Evolutionary conservation across 371 early-diverging fungal genomes (phyloP), one percentile per base, ranked within the genome.

Genomic region (Conidiobolus incongruus): DNA sequence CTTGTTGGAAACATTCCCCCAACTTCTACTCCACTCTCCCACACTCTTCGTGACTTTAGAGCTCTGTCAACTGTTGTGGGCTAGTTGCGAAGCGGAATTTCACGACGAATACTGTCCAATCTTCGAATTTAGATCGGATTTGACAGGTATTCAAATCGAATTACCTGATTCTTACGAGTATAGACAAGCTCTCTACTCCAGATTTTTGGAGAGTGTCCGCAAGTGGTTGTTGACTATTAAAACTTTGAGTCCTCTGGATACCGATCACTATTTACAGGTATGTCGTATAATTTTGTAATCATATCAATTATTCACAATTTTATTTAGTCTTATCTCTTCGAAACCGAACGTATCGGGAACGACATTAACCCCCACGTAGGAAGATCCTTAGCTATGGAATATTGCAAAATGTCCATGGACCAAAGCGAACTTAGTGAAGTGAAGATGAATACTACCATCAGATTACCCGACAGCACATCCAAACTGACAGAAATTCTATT

Each of bases 21-120:
- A 73, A 50, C 62, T 77, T 0, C 70, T 84, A 50, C 68, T 75
- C 24, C 78, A 84, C 51, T 68, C 66, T 38, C 49, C 59, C 0
- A 54, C 75, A 4, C 38, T 81, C 19, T 63, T 65, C 7, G 56
- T 77, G 6, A 48, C 78, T 29, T 52, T 84, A 30, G 85, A 84
- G 54, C 53, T 84, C 24, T 70, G 78, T 10, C 81, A 82, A 35
- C 55, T 84, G 2, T 58, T 80, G 5, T 84, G 83, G 83, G 56
- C 69, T 44, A 68, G 77, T 44, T 84, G 85, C 45, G 77, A 80
- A 50, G 75, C 76, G 7, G 83, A 80, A 62, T 68, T 72, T 44
- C 66, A 72, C 34, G 80, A 81, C 44, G 81, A 81, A 59, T 82
- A 80, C 49, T 77, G 61, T 26, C 81, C 85, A 1, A 60, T 59